Evolutionary conservation across 1,139 yeast species (phyloP).

Genomic region (Taphrina communis): DNA sequence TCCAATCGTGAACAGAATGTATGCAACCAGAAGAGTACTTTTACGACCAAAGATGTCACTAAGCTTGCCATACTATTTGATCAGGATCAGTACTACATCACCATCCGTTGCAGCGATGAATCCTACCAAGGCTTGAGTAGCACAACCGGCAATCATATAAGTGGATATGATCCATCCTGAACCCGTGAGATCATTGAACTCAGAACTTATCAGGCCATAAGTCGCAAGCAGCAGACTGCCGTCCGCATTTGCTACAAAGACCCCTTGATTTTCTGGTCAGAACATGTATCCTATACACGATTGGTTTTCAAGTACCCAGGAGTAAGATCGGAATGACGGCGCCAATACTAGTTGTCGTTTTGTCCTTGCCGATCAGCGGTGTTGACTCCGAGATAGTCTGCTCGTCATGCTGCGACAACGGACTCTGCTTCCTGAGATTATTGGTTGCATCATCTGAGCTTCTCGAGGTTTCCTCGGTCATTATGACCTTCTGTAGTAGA

Average conservation of each 20-base stretch:
- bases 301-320: not conserved
- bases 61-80: conserved; percentile 60
- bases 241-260: conserved; percentile 33
- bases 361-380: not conserved
- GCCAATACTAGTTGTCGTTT: not conserved
- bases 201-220: conserved; percentile 13
- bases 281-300: too few species aligned
- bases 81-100: not conserved
- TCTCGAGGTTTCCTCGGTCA: not conserved
- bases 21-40: conserved; percentile 57
- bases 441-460: not conserved
- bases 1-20: conserved; percentile 59
- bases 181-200: conserved; percentile 5
- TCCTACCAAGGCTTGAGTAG: conserved; percentile 50
- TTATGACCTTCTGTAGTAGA: too few species aligned
- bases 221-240: conserved; percentile 31
- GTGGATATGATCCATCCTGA: conserved; percentile 18
- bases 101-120: not conserved
- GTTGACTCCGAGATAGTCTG: not conserved
- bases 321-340: conserved; percentile 10
- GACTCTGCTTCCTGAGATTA: too few species aligned
- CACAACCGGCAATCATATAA: conserved; percentile 22
- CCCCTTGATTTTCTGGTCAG: not conserved
- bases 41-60: conserved; percentile 69
- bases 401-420: not conserved